These are phyloP conservation scores for Gigaspora rosea DNA, from an alignment of 192 early-diverging fungal genomes.

Conservation along the genomic window DNA sequence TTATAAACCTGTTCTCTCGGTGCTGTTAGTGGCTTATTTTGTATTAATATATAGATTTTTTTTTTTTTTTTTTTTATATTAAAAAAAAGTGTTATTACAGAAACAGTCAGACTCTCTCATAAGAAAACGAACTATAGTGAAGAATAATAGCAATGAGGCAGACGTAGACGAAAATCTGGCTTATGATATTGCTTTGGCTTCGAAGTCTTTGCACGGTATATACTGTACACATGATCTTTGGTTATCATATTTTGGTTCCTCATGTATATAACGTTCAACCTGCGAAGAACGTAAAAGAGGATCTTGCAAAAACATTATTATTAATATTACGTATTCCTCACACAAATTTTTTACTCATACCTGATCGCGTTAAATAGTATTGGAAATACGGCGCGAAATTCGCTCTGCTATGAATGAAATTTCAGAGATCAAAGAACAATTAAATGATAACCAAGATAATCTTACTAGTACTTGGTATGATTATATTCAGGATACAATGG, in stretches of 20 bases:
- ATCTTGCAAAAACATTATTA: neutral
- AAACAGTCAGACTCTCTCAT: conserved; percentile 28
- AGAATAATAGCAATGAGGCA: neutral
- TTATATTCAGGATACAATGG: conserved; percentile 28
- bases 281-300: neutral
- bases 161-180: neutral
- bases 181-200: conserved; percentile 22
- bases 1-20: neutral
- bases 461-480: conserved; percentile 19
- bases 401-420: conserved; percentile 10
- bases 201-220: conserved; percentile 20
- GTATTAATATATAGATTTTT: neutral
- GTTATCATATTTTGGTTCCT: neutral
- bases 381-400: conserved; percentile 28
- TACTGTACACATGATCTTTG: neutral
- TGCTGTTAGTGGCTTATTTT: neutral
- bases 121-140: conserved; percentile 7
- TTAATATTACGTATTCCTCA: neutral
- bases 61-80: neutral
- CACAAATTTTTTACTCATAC: neutral
- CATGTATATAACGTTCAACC: neutral
- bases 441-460: conserved; percentile 9
- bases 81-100: conserved; percentile 17
- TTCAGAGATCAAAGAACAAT: conserved; percentile 17
- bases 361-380: neutral